phyloP scores from a whole-genome alignment of 768 basidiomycete genomes.

The Epithele typhae region DNA sequence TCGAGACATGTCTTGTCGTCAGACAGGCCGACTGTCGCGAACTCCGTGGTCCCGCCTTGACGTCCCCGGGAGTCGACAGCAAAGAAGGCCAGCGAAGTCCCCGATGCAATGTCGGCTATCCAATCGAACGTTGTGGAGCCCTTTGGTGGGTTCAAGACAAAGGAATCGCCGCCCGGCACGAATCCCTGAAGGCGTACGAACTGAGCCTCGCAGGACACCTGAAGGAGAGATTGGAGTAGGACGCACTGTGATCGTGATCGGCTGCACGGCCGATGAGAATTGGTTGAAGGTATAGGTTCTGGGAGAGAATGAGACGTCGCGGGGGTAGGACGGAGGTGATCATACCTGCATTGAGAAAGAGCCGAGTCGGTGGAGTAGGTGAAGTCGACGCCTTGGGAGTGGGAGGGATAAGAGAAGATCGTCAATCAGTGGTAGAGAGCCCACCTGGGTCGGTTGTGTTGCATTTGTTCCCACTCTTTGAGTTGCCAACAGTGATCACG shows the following conservation, averaged over 20 bases:
- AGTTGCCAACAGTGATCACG: slow-evolving; percentile 3
- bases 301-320: neutral
- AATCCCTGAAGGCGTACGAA: slow-evolving; percentile 16
- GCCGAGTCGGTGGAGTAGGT: slow-evolving; percentile 4
- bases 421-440: neutral
- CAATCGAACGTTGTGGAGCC: slow-evolving; percentile 22
- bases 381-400: slow-evolving; percentile 2
- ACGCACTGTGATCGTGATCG: slow-evolving; percentile 22
- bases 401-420: neutral
- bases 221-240: too few species aligned
- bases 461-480: neutral
- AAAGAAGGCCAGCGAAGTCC: slow-evolving; percentile 20
- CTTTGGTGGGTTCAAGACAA: slow-evolving; percentile 20
- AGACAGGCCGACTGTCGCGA: slow-evolving; percentile 15
- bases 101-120: slow-evolving; percentile 19
- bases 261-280: slow-evolving; percentile 23
- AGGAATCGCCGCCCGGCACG: slow-evolving; percentile 21
- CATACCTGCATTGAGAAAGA: slow-evolving; percentile 12
- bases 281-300: slow-evolving; percentile 19
- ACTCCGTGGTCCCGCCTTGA: slow-evolving; percentile 21
- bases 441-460: slow-evolving; percentile 4
- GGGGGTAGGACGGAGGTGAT: neutral
- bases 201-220: neutral
- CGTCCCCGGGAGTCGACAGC: slow-evolving; percentile 23
- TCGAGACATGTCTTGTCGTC: slow-evolving; percentile 22